phyloP scores from a whole-genome alignment of 208 protist species.

The Willaertia magna region DNA sequence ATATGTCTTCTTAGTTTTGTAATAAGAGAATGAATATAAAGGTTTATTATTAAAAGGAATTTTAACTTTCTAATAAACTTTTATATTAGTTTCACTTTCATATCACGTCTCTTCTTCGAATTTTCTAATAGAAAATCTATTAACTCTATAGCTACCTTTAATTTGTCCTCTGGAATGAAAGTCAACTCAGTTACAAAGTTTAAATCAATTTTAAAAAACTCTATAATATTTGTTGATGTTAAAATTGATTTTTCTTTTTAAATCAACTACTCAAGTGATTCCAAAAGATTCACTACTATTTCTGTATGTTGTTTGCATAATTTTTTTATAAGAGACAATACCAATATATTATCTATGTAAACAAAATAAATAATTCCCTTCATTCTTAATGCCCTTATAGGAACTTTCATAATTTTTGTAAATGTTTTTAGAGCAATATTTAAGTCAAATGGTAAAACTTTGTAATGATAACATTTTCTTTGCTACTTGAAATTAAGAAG shows the following conservation, averaged over 20 bases:
- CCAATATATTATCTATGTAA: background rate
- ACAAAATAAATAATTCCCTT: background rate
- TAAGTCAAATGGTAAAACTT: background rate
- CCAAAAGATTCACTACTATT: background rate
- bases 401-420: background rate
- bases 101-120: background rate
- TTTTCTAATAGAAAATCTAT: background rate
- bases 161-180: background rate
- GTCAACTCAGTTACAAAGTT: background rate
- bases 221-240: background rate
- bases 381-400: background rate
- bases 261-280: background rate
- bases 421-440: background rate
- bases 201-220: background rate
- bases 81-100: background rate
- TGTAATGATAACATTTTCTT: background rate
- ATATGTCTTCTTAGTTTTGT: too few species aligned
- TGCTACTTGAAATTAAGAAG: background rate
- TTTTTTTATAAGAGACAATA: background rate
- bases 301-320: background rate
- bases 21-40: too few species aligned
- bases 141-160: background rate
- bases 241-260: background rate
- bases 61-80: background rate
- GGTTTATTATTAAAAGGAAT: too few species aligned